Percentiles rank a stretch among this genome's conserved stretches.
phyloP scores from a whole-genome alignment of 2,329 filamentous ascomycete genomes.

The Dothistroma septosporum region DNA sequence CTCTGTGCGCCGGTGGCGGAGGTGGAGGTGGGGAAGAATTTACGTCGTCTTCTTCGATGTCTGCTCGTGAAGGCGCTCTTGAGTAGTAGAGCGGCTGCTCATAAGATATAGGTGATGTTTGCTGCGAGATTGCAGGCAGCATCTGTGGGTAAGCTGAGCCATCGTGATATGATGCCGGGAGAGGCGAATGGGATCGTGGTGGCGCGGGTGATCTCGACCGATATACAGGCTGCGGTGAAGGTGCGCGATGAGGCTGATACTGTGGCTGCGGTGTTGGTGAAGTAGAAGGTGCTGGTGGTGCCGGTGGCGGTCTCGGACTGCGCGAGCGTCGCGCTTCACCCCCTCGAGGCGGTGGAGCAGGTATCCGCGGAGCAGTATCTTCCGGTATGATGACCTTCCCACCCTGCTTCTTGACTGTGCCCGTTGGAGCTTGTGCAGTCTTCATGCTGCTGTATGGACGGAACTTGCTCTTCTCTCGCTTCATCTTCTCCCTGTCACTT shows the following conservation, averaged over 20 bases:
- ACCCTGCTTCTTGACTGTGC: conserved; percentile 28
- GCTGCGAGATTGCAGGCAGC: conserved; percentile 21
- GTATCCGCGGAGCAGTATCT: conserved; percentile 31
- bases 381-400: conserved; percentile 18
- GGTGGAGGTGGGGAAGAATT: conserved; percentile 73
- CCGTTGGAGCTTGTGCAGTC: conserved; percentile 38
- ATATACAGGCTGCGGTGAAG: conserved; percentile 28
- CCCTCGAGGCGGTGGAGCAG: conserved; percentile 31
- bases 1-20: conserved; percentile 74
- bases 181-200: conserved; percentile 42
- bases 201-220: conserved; percentile 40
- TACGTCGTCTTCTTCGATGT: conserved; percentile 39
- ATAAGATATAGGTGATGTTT: conserved; percentile 31
- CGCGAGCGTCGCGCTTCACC: conserved; percentile 22
- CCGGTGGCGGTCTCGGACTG: conserved; percentile 22
- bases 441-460: conserved; percentile 52
- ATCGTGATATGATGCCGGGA: conserved; percentile 35
- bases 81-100: conserved; percentile 21
- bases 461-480: conserved; percentile 39
- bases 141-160: conserved; percentile 34
- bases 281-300: conserved; percentile 30
- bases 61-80: conserved; percentile 21
- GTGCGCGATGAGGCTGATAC: conserved; percentile 25
- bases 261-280: conserved; percentile 40
- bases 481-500: conserved; percentile 28